Percentiles rank a stretch among this genome's conserved stretches.
Evolutionary conservation across 805 yeast genomes (phyloP).

Genomic region (Zygotorulaspora chibaensis): DNA sequence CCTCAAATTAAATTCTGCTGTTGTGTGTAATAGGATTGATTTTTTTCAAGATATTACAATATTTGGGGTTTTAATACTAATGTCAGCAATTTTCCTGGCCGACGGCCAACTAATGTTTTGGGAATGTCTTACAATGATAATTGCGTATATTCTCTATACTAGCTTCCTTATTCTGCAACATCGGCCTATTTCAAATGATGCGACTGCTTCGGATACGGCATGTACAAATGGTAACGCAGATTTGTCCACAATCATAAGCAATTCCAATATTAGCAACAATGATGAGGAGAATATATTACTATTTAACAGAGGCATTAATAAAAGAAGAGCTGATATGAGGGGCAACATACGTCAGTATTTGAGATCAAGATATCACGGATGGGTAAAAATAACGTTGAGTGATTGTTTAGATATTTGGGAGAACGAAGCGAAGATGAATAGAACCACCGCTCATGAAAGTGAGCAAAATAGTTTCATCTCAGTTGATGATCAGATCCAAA

Average conservation of each 20-base stretch:
- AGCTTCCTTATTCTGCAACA: conserved; percentile 39
- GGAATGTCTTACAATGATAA: conserved; percentile 57
- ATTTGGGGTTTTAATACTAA: conserved; percentile 47
- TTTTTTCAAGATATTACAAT: conserved; percentile 61
- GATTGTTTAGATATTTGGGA: conserved; percentile 33
- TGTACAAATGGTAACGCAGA: conserved; percentile 3
- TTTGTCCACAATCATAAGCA: conserved; percentile 10
- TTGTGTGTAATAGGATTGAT: conserved; percentile 34
- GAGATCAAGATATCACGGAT: conserved; percentile 24
- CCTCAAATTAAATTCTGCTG: conserved; percentile 3
- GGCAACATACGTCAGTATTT: conserved; percentile 23
- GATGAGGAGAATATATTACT: conserved; percentile 12
- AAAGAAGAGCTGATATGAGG: conserved; percentile 19
- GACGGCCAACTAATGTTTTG: conserved; percentile 51
- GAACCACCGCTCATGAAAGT: conserved; percentile 1
- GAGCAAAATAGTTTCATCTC: conserved; percentile 3
- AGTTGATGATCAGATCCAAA: conserved; percentile 4
- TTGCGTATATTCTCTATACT: conserved; percentile 57
- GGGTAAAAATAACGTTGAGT: conserved; percentile 26
- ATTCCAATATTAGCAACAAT: conserved; percentile 3
- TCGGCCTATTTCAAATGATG: conserved; percentile 1
- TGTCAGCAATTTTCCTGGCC: conserved; percentile 48
- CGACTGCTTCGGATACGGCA: neutral
- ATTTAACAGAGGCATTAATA: conserved; percentile 16
- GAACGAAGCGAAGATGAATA: conserved; percentile 6